A percentile compares a stretch with the other conserved stretches of the same genome.
phyloP scores from a whole-genome alignment of 2,329 filamentous ascomycete species.

The Myriosclerotinia duriaeana region DNA sequence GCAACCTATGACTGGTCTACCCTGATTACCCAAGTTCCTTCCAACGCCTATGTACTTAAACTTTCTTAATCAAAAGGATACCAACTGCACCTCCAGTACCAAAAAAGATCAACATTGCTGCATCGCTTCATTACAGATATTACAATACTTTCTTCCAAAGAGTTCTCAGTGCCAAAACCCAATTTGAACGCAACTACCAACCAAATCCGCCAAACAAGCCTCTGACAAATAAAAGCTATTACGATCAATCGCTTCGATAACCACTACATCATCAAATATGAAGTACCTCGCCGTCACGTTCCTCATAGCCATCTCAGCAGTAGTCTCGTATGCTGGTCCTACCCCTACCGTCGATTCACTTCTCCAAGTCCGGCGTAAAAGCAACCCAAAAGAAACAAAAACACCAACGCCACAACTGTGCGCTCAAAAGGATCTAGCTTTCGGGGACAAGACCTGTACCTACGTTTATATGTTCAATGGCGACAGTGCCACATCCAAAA shows the following conservation, averaged over 20 bases:
- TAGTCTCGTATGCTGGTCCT: neutral
- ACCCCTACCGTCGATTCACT: neutral
- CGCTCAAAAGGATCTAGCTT: neutral
- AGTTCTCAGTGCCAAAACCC: neutral
- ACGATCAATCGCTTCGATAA: neutral
- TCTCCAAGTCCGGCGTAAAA: neutral
- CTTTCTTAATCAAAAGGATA: neutral
- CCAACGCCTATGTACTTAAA: neutral
- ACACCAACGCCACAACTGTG: conserved; percentile 7
- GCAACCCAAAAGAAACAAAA: neutral
- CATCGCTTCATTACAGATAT: neutral
- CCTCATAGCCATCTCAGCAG: neutral
- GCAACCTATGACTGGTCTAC: neutral
- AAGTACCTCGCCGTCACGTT: neutral
- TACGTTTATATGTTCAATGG: neutral
- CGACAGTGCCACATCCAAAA: neutral
- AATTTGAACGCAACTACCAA: neutral
- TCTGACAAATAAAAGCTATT: neutral
- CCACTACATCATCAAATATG: neutral
- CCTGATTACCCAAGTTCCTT: neutral
- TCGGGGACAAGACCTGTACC: neutral
- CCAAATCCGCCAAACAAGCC: neutral
- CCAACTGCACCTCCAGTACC: neutral
- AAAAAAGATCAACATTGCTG: neutral
- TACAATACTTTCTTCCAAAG: neutral